Percentiles rank a stretch among this genome's conserved stretches.
Evolutionary conservation across 2,329 filamentous ascomycete species (phyloP).

Genomic region (Sphaceloma murrayae): DNA sequence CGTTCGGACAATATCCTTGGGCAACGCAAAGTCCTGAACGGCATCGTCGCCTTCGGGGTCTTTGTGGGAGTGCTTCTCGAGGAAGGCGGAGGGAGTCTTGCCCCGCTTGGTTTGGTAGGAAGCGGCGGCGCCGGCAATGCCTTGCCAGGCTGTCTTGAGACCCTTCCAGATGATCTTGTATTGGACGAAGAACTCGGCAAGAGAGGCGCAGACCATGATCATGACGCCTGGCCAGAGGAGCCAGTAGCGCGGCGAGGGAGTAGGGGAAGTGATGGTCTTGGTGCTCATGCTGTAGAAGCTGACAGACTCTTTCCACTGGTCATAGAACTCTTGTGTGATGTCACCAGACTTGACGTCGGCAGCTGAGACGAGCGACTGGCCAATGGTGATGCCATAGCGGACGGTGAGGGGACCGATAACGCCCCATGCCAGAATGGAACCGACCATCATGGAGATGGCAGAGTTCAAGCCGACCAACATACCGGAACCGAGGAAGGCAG

Average conservation of each 20-base stretch:
- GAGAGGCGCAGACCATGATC: slow-evolving; percentile 42
- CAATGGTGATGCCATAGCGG: slow-evolving; percentile 34
- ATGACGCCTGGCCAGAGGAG: slow-evolving; percentile 45
- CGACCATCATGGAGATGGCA: slow-evolving; percentile 48
- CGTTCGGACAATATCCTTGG: slow-evolving; percentile 38
- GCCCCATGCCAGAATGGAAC: slow-evolving; percentile 47
- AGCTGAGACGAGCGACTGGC: background rate
- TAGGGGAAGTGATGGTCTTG: slow-evolving; percentile 31
- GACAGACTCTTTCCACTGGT: slow-evolving; percentile 37
- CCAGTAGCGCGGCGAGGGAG: slow-evolving; percentile 44
- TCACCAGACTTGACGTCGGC: slow-evolving; percentile 9
- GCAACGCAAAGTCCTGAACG: slow-evolving; percentile 40
- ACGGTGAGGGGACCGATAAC: slow-evolving; percentile 51
- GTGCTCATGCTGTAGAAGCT: slow-evolving; percentile 34
- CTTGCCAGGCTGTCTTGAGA: slow-evolving; percentile 42
- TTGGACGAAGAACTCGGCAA: slow-evolving; percentile 33
- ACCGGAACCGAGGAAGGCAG: slow-evolving; percentile 51
- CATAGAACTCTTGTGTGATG: slow-evolving; percentile 22
- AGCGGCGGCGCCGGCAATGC: slow-evolving; percentile 37
- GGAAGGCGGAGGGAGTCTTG: slow-evolving; percentile 30
- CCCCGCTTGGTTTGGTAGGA: slow-evolving; percentile 32
- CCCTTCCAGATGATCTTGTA: slow-evolving; percentile 39
- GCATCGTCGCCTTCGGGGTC: slow-evolving; percentile 29
- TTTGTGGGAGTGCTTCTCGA: slow-evolving; percentile 34
- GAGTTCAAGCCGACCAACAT: slow-evolving; percentile 52